Conservation (phyloP, 2,329 filamentous ascomycete species). For the Xylaria digitata region DNA sequence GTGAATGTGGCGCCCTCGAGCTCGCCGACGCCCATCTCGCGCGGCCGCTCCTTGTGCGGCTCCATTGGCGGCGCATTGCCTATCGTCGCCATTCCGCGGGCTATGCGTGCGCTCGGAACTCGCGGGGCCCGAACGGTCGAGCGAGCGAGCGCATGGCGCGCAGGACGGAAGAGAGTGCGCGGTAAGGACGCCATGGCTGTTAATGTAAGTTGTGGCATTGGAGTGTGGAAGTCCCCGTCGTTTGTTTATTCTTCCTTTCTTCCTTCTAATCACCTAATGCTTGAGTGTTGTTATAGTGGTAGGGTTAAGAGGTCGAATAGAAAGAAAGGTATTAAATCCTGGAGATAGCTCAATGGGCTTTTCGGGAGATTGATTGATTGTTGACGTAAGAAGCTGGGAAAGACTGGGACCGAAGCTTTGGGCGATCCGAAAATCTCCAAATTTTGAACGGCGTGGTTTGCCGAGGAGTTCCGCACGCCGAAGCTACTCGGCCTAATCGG, state of each 20-base stretch:
- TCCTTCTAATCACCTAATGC: background rate
- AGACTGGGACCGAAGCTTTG: slow-evolving; percentile 29
- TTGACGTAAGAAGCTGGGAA: slow-evolving; percentile 34
- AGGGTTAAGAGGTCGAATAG: background rate
- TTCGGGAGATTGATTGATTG: background rate
- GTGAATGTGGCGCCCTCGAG: slow-evolving; percentile 87
- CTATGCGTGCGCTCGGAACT: slow-evolving; percentile 34
- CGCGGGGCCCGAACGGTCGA: slow-evolving; percentile 31
- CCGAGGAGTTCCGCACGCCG: slow-evolving; percentile 30
- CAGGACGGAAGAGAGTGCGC: slow-evolving; percentile 42
- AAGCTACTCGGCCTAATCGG: slow-evolving; percentile 17
- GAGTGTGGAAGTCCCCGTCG: background rate
- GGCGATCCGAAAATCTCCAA: slow-evolving; percentile 12
- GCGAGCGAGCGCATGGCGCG: slow-evolving; percentile 32
- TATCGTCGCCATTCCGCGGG: slow-evolving; percentile 39
- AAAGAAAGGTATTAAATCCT: background rate
- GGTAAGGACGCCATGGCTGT: slow-evolving; percentile 41
- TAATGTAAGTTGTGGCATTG: background rate
- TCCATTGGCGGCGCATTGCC: slow-evolving; percentile 48
- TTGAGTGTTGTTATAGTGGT: background rate
- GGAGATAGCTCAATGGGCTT: background rate
- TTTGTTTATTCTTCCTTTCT: background rate
- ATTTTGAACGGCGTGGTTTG: slow-evolving; percentile 24
- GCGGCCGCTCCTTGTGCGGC: slow-evolving; percentile 42
- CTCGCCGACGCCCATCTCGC: slow-evolving; percentile 84